Base-by-base conservation (phyloP, 331 rosid genomes). In the Malus hybrid region DNA sequence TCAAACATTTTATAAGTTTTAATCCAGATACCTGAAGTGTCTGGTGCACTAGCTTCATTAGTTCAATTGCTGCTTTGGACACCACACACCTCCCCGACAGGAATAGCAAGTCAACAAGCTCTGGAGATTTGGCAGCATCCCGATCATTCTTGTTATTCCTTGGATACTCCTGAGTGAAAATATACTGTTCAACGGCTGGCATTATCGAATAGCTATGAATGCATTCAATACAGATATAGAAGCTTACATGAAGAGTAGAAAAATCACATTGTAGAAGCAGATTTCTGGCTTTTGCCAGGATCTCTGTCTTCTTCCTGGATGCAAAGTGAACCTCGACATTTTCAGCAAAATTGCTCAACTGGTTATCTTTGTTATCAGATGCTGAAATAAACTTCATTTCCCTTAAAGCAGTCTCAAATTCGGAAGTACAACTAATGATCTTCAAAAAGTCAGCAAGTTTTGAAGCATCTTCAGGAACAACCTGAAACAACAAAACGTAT, bases 301-400 rank as follows among this genome's bases (percentile, higher is more conserved):
- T 94, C 78, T 94, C 99, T 29, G 80, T 84, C 84, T 88, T 94
- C 84, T 90, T 94, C 86, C 87, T 89, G 77, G 85, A 82, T 66
- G 99, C 99, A 79, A 94, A 94, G 85, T 94, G 97, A 92, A 94
- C 99, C 89, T 94, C 97, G 7, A 94, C 99, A 72, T 94, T 92
- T 78, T 90, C 96, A 77, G 97, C 88, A 60, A 81, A 94, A 72
- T 76, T 87, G 75, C 93, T 90, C 82, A 94, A 79, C 79, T 86
- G 88, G 68, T 84, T 85, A 75, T 86, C 97, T 55, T 78, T 87
- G 63, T 84, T 87, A 81, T 86, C 95, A 36, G 89, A 87, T 53
- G 85, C 73, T 75, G 97, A 92, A 80, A 94, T 90, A 82, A 85
- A 94, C 82, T 66, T 82, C 80, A 88, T 70, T 66, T 90, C 96